Conservation (phyloP, 2,329 filamentous ascomycete species). For the Thelonectria olida region DNA sequence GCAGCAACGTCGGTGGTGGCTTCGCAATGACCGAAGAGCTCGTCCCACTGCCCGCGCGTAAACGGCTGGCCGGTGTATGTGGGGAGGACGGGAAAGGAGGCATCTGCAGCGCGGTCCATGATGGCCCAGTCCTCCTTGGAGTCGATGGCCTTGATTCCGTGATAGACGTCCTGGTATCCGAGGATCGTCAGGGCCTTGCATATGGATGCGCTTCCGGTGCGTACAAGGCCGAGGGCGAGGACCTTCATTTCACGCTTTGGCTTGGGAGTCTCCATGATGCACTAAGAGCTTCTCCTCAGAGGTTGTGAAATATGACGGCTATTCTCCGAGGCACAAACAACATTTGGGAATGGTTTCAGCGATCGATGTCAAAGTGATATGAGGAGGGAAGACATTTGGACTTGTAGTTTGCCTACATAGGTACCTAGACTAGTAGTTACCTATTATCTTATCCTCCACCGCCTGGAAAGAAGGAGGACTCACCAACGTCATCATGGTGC, state of each 20-base stretch:
- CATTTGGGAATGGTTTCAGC: too few relatives aligned
- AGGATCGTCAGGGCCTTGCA: slow-evolving; percentile 43
- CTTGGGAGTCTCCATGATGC: neutral
- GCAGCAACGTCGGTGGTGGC: slow-evolving; percentile 39
- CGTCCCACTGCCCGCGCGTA: slow-evolving; percentile 34
- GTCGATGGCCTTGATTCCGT: slow-evolving; percentile 39
- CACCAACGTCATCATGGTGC: too few relatives aligned
- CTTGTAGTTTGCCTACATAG: too few relatives aligned
- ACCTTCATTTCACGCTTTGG: slow-evolving; percentile 35
- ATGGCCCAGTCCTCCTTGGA: slow-evolving; percentile 28
- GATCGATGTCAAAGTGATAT: too few relatives aligned
- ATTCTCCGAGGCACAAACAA: too few relatives aligned
- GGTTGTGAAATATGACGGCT: too few relatives aligned
- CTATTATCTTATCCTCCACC: too few relatives aligned
- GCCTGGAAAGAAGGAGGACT: too few relatives aligned
- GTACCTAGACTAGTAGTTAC: too few relatives aligned
- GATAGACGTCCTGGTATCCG: slow-evolving; percentile 46
- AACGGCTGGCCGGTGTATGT: slow-evolving; percentile 33
- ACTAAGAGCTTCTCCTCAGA: too few relatives aligned
- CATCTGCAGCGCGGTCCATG: slow-evolving; percentile 21
- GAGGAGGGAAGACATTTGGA: too few relatives aligned
- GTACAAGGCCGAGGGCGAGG: slow-evolving; percentile 42
- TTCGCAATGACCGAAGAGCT: slow-evolving; percentile 36
- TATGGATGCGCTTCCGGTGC: slow-evolving; percentile 47
- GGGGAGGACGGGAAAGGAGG: slow-evolving; percentile 23